phyloP scores from a whole-genome alignment of 192 early-diverging fungal species.

The Gaertneriomyces sp. region DNA sequence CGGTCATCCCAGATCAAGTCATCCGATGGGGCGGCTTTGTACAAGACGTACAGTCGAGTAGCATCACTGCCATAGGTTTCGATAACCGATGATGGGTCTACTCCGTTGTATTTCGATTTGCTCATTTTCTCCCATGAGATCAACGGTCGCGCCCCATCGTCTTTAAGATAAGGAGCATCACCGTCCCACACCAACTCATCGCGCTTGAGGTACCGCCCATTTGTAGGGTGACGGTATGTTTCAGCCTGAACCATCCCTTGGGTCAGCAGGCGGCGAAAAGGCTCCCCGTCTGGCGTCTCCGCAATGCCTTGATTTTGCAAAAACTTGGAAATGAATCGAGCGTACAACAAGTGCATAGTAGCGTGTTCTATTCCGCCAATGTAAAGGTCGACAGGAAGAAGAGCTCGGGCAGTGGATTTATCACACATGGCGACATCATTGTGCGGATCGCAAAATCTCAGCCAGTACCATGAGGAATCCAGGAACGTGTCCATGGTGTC shows the following conservation, averaged over 20 bases:
- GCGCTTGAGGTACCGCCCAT: conserved; percentile 70
- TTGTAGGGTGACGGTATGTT: conserved; percentile 74
- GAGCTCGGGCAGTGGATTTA: conserved; percentile 24
- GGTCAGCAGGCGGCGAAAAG: conserved; percentile 78
- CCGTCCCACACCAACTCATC: conserved; percentile 60
- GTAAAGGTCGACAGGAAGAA: conserved; percentile 89
- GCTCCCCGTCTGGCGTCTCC: conserved; percentile 67
- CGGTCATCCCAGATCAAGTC: conserved; percentile 87
- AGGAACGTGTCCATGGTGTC: conserved; percentile 99
- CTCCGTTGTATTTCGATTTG: conserved; percentile 94
- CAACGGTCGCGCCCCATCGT: conserved; percentile 54
- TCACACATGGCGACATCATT: conserved; percentile 34
- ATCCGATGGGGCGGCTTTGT: conserved; percentile 83
- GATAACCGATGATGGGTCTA: conserved; percentile 71
- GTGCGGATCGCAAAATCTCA: conserved; percentile 76
- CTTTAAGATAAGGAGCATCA: conserved; percentile 51
- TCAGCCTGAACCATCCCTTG: conserved; percentile 95
- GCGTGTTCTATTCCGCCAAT: conserved; percentile 94
- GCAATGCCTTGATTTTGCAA: conserved; percentile 44
- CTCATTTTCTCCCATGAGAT: conserved; percentile 92
- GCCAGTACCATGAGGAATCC: conserved; percentile 95
- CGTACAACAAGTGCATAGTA: conserved; percentile 90
- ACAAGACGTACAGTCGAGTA: conserved; percentile 79
- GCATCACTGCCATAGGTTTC: conserved; percentile 74
- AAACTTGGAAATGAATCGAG: conserved; percentile 87